Evolutionary conservation across 225 moss, liverwort and hornwort genomes (phyloP), one percentile per base, ranked within the genome.

Genomic region (Bryoerythrophyllum caledonicum): DNA sequence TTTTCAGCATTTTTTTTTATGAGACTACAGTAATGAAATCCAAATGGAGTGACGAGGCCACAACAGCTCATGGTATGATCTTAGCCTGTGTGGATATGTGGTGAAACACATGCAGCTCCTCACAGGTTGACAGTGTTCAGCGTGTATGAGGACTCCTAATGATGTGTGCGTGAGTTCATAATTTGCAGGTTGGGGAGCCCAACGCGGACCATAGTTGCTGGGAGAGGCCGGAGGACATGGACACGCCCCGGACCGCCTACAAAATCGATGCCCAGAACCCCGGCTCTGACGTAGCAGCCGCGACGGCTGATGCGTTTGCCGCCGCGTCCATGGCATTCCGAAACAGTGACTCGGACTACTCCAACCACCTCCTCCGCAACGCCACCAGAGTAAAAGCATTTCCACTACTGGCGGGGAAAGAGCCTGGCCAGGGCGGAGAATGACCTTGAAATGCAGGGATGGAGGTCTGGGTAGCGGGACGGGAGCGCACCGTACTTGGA

Each of bases 201-300:
- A 78, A 86, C 51, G 74, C 85, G 14, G 92, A 94, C 69, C 96
- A 94, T 65, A 68, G 24, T 11, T 96, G 96, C 79, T 96, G 93
- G 96, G 83, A 85, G 75, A 87, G 96, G 61, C 92, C 96, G 2
- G 96, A 96, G 74, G 96, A 94, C 16, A 90, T 88, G 92, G 79
- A 86, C 71, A 94, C 90, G 9, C 86, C 91, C 17, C 76, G 96
- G 52, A 90, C 89, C 2, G 85, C 93, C 5, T 96, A 89, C 82
- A 91, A 94, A 66, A 73, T 93, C 44, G 90, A 96, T 35, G 67
- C 74, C 30, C 21, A 74, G 2, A 68, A 88, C 34, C 96, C 94
- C 7, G 96, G 96, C 30, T 96, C 96, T 41, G 93, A 96, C 70
- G 78, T 91, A 3, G 94, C 91, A 19, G 96, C 75, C 25, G 96